Base-by-base conservation (phyloP, 129 eudicot genomes). In the Tagetes erecta region DNA sequence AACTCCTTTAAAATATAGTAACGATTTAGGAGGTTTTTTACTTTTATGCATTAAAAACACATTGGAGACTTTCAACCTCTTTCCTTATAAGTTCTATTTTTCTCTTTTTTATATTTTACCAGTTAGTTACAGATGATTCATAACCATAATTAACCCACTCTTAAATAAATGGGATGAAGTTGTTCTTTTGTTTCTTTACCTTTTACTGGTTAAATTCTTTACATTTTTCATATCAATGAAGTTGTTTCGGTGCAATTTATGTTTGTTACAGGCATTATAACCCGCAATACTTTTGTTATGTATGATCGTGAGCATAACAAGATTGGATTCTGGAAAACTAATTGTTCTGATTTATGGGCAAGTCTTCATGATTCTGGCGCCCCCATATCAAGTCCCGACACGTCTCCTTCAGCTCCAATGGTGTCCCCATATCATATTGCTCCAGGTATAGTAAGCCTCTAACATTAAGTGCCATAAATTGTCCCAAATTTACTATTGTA, bases 291-390 rank as follows among this genome's bases (percentile, higher is more conserved):
- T 46, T 88, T 95, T 53, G 97, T 95, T 55, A 91, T 79, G 67
- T 95, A 95, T 84, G 99, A 95, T 68, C 99, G 99, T 59, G 94
- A 88, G 81, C 88, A 91, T 84, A 85, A 82, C 64, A 88, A 85
- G 73, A 79, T 95, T 72, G 99, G 99, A n/a, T 95, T 95, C 73
- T 95, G 96, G 99, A 95, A 91, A 87, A 95, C 97, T 12, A 95
- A 91, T 69, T 95, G 99, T 75, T 91, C 99, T n/a, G 97, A 91
- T 46, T 58, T 95, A 76, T 95, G 96, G 97, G 88, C 82, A 74
- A 88, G 88, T 72, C 91, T 95, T 68, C 84, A 84, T 49, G 37
- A 56, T 52, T 68, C 91, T 50, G 73, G 56, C 95, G 34, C 81
- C 92, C 64, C 59, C 92, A 31, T 72, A 83, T 78, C 91, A 33